Percentiles rank a stretch among this genome's conserved stretches.
Conservation (phyloP, 2,329 filamentous ascomycete genomes). For the Aspergillus tubingensis region DNA sequence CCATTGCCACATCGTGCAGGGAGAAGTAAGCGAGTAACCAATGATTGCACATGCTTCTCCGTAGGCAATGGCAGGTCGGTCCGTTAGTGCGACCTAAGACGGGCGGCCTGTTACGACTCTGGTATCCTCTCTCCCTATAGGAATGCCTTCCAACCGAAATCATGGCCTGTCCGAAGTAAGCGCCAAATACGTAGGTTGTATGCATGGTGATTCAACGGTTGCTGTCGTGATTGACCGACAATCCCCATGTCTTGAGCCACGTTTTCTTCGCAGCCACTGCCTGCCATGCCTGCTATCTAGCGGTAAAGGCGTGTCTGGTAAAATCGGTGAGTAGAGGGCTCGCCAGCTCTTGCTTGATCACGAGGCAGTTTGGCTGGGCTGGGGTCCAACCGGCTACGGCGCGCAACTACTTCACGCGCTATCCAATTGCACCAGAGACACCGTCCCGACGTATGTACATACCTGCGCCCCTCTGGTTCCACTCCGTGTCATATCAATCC, state of each 20-base stretch:
- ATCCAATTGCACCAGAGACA: background rate
- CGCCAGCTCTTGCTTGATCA: background rate
- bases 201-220: slow-evolving; percentile 6
- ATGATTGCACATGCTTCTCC: background rate
- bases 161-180: slow-evolving; percentile 7
- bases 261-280: slow-evolving; percentile 3
- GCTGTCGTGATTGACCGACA: slow-evolving; percentile 13
- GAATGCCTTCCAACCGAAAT: background rate
- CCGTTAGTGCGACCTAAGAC: background rate
- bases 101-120: background rate
- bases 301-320: background rate
- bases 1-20: background rate
- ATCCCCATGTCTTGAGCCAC: slow-evolving; percentile 17
- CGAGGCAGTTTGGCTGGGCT: background rate
- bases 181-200: slow-evolving; percentile 3
- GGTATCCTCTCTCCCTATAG: background rate
- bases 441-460: background rate
- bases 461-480: background rate
- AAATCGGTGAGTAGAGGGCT: background rate
- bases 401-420: background rate
- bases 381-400: background rate
- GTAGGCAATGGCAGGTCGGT: background rate
- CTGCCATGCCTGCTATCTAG: background rate
- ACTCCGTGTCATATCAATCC: background rate
- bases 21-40: background rate